These are phyloP conservation scores for Leucocoprinus leucothites DNA, from an alignment of 768 basidiomycete genomes.

Conservation along the genomic window DNA sequence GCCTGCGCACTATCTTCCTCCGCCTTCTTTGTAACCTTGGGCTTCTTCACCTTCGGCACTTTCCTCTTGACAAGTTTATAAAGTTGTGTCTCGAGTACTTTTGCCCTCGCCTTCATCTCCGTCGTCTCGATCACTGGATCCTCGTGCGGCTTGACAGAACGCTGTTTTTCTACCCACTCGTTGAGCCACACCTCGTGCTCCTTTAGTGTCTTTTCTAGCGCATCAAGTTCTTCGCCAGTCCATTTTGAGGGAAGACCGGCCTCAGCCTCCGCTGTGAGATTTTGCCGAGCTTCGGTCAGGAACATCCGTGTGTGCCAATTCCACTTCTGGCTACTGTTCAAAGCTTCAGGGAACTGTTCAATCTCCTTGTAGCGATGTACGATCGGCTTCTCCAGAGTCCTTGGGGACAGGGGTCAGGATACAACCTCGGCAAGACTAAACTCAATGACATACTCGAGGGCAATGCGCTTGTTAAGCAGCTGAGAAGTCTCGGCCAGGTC, in stretches of 20 bases:
- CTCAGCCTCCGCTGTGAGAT: constrained; percentile 64
- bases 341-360: constrained; percentile 75
- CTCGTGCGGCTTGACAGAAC: constrained; percentile 64
- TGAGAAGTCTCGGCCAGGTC: constrained; percentile 78
- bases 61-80: constrained; percentile 68
- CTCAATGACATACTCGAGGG: constrained; percentile 69
- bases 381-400: constrained; percentile 76
- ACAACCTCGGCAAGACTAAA: background rate
- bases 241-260: constrained; percentile 71
- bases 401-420: constrained; percentile 26
- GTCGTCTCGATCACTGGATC: constrained; percentile 83
- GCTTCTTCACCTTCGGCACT: constrained; percentile 60
- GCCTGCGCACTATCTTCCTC: constrained; percentile 14
- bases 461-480: constrained; percentile 71
- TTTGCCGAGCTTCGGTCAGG: constrained; percentile 73
- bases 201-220: constrained; percentile 69
- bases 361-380: constrained; percentile 88
- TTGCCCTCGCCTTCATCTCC: constrained; percentile 84
- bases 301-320: constrained; percentile 88
- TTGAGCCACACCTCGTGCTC: constrained; percentile 85
- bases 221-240: constrained; percentile 82
- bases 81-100: constrained; percentile 73
- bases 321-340: constrained; percentile 84
- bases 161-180: constrained; percentile 81
- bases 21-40: constrained; percentile 31